Evolutionary conservation across 306 rosid genomes (phyloP), one percentile per base, ranked within the genome.

Genomic region (Datisca glomerata): DNA sequence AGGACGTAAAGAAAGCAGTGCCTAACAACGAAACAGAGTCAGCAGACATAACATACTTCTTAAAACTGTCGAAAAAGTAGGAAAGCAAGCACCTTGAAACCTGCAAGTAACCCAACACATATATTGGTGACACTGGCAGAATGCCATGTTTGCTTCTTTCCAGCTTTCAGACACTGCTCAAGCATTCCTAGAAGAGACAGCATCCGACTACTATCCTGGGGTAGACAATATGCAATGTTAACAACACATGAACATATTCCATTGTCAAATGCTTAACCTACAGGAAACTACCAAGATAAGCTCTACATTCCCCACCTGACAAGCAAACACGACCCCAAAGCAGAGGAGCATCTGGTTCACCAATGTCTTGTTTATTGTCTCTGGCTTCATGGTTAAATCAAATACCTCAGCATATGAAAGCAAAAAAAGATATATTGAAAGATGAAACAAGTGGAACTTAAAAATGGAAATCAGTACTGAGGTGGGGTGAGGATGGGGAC

Each of bases 291-390:
- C 48, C 16, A 27, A 64, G 44, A 14, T 40, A 29, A 43, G 50
- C 34, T 34, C 21, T 10, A 56, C 29, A 41, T 38, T n/a, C 51
- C 44, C 59, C 61, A 89, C 97, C 97, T 89, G 93, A 66, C 79
- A 80, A 59, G 97, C 94, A 83, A 89, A 89, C 65, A 82, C 53
- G 60, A 67, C 60, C 43, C 95, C 97, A 29, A 83, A 83, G 62
- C 76, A 77, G 47, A 79, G 83, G 43, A 89, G 93, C 97, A 80
- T 83, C 84, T 89, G 91, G 74, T 89, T 89, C 83, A 89, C 97
- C 86, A 89, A 53, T 17, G 74, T 74, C 78, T 89, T 83, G 79
- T 80, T 80, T 69, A 83, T 69, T 37, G 93, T 80, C 76, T 89
- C 95, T 46, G 91, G 97, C 97, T 89, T 69, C 93, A 83, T 41